phyloP scores from a whole-genome alignment of 192 early-diverging fungal species.

The Gryganskiella cystojenkinii region DNA sequence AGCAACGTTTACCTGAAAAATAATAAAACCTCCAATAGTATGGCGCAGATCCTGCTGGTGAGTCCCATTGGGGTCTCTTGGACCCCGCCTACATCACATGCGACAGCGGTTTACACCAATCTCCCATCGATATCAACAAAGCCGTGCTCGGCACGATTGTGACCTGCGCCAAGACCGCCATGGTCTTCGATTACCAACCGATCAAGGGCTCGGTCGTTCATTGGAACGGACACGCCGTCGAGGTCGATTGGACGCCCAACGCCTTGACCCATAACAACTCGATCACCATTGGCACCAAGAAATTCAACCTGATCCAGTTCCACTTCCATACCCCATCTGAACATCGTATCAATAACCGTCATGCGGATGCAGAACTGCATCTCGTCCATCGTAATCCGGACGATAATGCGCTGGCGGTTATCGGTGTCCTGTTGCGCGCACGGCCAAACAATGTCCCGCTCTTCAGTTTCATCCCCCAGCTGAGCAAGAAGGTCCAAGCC shows the following conservation, averaged over 20 bases:
- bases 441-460: slow-evolving; percentile 28
- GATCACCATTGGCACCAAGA: slow-evolving; percentile 34
- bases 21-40: background rate
- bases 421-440: slow-evolving; percentile 57
- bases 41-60: background rate
- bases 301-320: slow-evolving; percentile 60
- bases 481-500: background rate
- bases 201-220: slow-evolving; percentile 22
- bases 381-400: slow-evolving; percentile 57
- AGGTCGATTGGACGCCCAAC: slow-evolving; percentile 26
- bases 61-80: slow-evolving; percentile 39
- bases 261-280: slow-evolving; percentile 6
- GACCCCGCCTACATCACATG: slow-evolving; percentile 32
- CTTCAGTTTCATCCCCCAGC: slow-evolving; percentile 10
- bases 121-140: slow-evolving; percentile 58
- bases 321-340: slow-evolving; percentile 76
- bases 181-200: slow-evolving; percentile 11
- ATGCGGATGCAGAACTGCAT: slow-evolving; percentile 60
- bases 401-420: slow-evolving; percentile 55
- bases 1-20: background rate
- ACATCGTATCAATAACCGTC: slow-evolving; percentile 54
- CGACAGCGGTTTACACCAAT: slow-evolving; percentile 53
- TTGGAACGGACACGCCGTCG: slow-evolving; percentile 59
- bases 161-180: background rate
- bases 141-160: slow-evolving; percentile 1